These are phyloP conservation scores for Solanum hybrid DNA, from an alignment of 305 asterid genomes.

Conservation along the genomic window DNA sequence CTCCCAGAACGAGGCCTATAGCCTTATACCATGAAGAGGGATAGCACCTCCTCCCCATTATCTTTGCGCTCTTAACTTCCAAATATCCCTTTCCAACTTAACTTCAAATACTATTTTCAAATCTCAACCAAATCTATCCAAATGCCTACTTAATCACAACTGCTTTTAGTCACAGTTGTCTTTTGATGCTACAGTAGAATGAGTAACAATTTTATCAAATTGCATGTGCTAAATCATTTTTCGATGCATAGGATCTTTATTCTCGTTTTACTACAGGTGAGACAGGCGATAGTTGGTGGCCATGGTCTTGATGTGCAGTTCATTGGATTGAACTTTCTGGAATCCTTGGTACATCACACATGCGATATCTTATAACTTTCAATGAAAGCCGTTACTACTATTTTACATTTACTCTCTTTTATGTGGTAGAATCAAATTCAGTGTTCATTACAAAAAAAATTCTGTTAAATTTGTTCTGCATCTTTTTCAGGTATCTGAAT, in stretches of 20 bases:
- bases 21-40: background rate
- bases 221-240: background rate
- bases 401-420: constrained; percentile 4
- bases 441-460: background rate
- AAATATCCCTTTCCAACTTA: background rate
- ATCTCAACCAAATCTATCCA: background rate
- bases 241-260: background rate
- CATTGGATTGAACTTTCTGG: constrained; percentile 66
- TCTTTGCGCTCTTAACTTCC: background rate
- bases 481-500: constrained; percentile 72
- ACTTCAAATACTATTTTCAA: background rate
- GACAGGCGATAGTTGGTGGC: constrained; percentile 59
- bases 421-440: background rate
- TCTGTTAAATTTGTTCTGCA: constrained; percentile 3
- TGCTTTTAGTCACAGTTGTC: background rate
- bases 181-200: background rate
- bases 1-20: background rate
- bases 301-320: constrained; percentile 72
- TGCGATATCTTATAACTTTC: constrained; percentile 7
- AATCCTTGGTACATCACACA: constrained; percentile 50
- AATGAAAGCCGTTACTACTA: background rate
- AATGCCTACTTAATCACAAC: background rate
- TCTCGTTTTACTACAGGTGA: constrained; percentile 47
- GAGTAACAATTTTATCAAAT: background rate
- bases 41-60: background rate